Evolutionary conservation across 345 rosid species (phyloP).

Genomic region (Salix udensis): DNA sequence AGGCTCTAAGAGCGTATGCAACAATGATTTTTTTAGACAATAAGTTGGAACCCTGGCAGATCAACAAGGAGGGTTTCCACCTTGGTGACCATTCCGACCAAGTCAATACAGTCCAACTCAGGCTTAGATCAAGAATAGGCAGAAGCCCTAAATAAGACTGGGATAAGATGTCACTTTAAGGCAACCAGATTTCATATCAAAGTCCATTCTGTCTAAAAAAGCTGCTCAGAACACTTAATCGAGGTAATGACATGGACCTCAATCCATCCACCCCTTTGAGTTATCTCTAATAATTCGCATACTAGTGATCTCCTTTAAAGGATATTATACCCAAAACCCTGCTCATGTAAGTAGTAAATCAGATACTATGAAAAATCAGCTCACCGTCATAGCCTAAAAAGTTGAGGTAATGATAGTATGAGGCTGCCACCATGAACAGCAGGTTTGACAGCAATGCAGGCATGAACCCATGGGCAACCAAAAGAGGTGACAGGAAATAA

Average conservation of each 20-base stretch:
- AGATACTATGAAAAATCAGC: conserved; percentile 16
- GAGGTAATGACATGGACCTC: neutral
- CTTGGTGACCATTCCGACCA: neutral
- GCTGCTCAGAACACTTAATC: neutral
- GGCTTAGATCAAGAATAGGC: neutral
- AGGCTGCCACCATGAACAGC: conserved; percentile 88
- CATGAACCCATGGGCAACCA: conserved; percentile 86
- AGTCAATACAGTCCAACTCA: neutral
- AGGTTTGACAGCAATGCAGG: conserved; percentile 79
- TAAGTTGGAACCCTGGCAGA: neutral
- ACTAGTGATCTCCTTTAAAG: neutral
- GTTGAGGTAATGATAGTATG: conserved; percentile 96
- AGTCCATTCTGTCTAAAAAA: neutral
- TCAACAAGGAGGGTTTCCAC: neutral
- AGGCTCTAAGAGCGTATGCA: neutral
- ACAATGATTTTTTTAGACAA: neutral
- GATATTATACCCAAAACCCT: neutral
- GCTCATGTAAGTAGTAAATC: neutral
- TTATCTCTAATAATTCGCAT: neutral
- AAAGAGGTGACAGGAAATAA: conserved; percentile 82
- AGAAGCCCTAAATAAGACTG: neutral
- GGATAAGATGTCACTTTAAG: neutral
- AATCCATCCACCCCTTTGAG: neutral
- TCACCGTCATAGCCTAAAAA: conserved; percentile 96
- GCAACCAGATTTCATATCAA: neutral